These are phyloP conservation scores for Ochromonas danica DNA, from an alignment of 108 stramenopile genomes.

Conservation along the genomic window DNA sequence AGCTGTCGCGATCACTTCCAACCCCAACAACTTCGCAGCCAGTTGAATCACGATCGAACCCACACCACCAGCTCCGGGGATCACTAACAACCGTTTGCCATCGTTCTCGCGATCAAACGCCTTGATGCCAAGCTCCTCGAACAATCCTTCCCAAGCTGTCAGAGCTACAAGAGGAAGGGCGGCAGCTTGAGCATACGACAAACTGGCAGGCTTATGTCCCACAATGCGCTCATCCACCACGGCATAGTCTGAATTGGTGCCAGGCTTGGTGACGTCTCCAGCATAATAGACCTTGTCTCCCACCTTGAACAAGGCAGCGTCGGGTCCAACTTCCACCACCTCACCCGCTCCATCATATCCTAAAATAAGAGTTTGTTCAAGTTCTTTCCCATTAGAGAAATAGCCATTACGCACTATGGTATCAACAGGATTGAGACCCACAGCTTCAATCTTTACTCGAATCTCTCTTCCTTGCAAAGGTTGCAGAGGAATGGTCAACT, in stretches of 20 bases:
- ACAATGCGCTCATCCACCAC: neutral
- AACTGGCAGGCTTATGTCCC: neutral
- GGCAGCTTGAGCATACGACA: neutral
- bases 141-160: neutral
- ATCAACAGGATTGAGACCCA: no score
- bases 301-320: neutral
- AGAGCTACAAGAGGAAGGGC: neutral
- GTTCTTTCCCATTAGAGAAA: no score
- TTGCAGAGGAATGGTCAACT: no score
- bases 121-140: neutral
- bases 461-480: no score
- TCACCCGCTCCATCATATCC: neutral
- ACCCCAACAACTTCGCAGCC: neutral
- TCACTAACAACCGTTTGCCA: neutral
- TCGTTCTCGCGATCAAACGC: no score
- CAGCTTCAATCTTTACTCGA: no score
- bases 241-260: neutral
- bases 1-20: constrained; percentile 25
- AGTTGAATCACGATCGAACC: constrained; percentile 30
- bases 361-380: no score
- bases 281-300: constrained; percentile 1
- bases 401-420: no score
- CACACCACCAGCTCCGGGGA: constrained; percentile 30
- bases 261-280: neutral
- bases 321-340: neutral